A percentile compares a stretch with the other conserved stretches of the same genome.
phyloP scores from a whole-genome alignment of 768 basidiomycete species.

The Lepiota venenata region DNA sequence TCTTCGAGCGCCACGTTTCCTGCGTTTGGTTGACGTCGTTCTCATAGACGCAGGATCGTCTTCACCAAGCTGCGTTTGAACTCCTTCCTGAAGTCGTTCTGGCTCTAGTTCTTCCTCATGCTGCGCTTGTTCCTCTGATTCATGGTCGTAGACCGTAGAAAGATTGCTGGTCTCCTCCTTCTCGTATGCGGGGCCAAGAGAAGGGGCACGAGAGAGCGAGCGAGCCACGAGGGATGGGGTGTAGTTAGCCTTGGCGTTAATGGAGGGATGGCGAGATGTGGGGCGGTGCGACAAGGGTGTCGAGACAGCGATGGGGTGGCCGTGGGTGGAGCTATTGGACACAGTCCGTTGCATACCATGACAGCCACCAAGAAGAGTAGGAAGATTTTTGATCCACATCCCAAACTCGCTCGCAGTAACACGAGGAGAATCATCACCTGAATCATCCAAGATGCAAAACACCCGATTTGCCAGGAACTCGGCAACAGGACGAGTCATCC shows the following conservation, averaged over 20 bases:
- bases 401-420: constrained; percentile 85
- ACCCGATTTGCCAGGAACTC: constrained; percentile 82
- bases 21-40: constrained; percentile 71
- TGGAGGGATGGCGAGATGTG: constrained; percentile 59
- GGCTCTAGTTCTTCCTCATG: constrained; percentile 40
- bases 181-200: constrained; percentile 50
- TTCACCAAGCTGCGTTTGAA: constrained; percentile 39
- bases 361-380: constrained; percentile 54
- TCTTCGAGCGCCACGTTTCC: constrained; percentile 84
- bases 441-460: constrained; percentile 74
- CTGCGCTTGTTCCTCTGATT: constrained; percentile 43
- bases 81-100: constrained; percentile 40
- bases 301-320: constrained; percentile 59
- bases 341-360: constrained; percentile 55
- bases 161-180: constrained; percentile 41
- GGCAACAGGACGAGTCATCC: constrained; percentile 84
- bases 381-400: constrained; percentile 80
- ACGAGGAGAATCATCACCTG: constrained; percentile 60
- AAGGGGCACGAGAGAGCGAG: constrained; percentile 61
- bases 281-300: constrained; percentile 71
- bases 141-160: constrained; percentile 55
- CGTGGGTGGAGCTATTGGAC: constrained; percentile 60
- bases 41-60: constrained; percentile 47
- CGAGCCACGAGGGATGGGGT: constrained; percentile 53
- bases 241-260: constrained; percentile 39